phyloP scores from a whole-genome alignment of 495 filamentous ascomycete species.

The Podospora bellae-mahoneyi region DNA sequence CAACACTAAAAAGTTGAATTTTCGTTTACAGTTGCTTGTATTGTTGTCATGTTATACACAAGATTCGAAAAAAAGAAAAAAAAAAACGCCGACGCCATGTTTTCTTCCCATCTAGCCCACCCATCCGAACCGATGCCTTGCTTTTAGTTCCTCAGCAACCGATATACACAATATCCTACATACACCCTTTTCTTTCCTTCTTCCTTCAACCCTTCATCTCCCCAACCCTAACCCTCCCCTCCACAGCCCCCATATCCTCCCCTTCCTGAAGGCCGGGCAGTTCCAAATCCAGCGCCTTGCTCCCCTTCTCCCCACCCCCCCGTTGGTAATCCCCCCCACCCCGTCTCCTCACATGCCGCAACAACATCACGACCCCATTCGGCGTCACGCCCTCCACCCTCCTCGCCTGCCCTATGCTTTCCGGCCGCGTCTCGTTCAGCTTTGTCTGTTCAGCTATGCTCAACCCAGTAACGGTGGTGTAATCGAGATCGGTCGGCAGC shows the following conservation, averaged over 20 bases:
- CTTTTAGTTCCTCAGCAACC: background rate
- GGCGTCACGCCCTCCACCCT: constrained; percentile 79
- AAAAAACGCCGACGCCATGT: constrained; percentile 2
- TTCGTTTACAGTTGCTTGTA: background rate
- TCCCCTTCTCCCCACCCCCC: background rate
- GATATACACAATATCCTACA: background rate
- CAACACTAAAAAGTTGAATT: too few species aligned
- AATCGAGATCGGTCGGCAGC: constrained; percentile 76
- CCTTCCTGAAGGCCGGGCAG: constrained; percentile 20
- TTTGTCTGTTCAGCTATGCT: constrained; percentile 71
- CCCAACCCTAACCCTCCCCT: constrained; percentile 37
- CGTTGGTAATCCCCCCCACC: constrained; percentile 18
- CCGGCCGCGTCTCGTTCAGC: constrained; percentile 67
- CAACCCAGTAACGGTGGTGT: constrained; percentile 65
- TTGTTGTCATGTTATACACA: background rate
- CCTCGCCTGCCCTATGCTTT: constrained; percentile 82
- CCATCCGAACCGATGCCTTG: background rate
- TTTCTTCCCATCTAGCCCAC: background rate
- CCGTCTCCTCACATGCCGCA: constrained; percentile 46
- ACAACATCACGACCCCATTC: constrained; percentile 53
- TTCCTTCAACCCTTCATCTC: constrained; percentile 27
- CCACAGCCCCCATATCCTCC: constrained; percentile 36
- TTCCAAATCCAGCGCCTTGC: constrained; percentile 29
- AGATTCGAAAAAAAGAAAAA: background rate
- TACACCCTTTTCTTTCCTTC: background rate